phyloP scores from a whole-genome alignment of 148 eudicot species.

The Beta vulgaris region DNA sequence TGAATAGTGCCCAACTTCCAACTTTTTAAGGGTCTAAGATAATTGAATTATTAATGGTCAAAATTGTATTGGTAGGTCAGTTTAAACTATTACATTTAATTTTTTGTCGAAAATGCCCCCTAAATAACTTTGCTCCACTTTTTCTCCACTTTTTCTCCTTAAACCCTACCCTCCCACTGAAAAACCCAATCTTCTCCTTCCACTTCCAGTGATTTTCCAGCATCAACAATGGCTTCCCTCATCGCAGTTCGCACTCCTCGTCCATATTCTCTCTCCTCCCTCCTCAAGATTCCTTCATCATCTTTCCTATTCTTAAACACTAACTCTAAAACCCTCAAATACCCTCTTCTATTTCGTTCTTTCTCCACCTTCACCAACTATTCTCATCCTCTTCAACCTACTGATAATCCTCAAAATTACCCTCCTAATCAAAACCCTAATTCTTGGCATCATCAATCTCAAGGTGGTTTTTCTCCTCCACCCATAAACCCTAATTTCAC shows the following conservation, averaged over 20 bases:
- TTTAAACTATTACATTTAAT: too few species aligned
- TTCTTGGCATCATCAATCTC: slow-evolving; percentile 27
- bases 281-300: slow-evolving; percentile 33
- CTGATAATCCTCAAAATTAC: slow-evolving; percentile 17
- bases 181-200: not conserved
- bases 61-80: too few species aligned
- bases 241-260: slow-evolving; percentile 45
- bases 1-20: too few species aligned
- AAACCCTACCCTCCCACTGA: not conserved
- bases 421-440: slow-evolving; percentile 23
- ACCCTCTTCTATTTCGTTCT: slow-evolving; percentile 30
- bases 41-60: too few species aligned
- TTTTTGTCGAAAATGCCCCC: too few species aligned
- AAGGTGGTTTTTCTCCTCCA: slow-evolving; percentile 2
- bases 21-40: too few species aligned
- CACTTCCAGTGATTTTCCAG: slow-evolving; percentile 18
- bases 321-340: slow-evolving; percentile 1
- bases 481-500: slow-evolving; percentile 30
- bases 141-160: not conserved
- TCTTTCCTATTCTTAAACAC: slow-evolving; percentile 24
- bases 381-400: slow-evolving; percentile 12
- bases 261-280: slow-evolving; percentile 24
- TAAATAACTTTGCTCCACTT: too few species aligned
- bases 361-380: slow-evolving; percentile 23
- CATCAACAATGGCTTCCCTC: slow-evolving; percentile 45